Base-by-base conservation (phyloP, 441 rosid genomes). In the Geranium incanum region DNA sequence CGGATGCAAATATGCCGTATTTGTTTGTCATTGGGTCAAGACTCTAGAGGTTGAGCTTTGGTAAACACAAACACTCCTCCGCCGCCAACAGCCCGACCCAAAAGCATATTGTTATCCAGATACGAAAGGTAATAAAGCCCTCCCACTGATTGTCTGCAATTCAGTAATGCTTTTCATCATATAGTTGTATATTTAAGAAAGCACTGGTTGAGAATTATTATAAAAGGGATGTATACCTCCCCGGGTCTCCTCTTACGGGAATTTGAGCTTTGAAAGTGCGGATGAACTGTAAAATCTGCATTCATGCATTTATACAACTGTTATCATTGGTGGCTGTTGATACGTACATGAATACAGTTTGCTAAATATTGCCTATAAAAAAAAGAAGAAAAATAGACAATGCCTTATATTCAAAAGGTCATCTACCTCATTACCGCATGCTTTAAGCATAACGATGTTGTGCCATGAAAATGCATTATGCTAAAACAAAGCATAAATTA, bases 21-120 rank as follows among this genome's bases (percentile, higher is more conserved):
- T 7, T 39, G 43, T 39, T 39, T 39, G 43, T 91, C 89, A 28
- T 28, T 2, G 15, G 91, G 78, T 75, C 98, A 91, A 5, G 82
- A 80, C 62, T 86, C 66, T 3, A 94, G 87, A 64, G 96, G 87
- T 77, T 91, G 96, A 79, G 96, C 86, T 79, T 77, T 87, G 36
- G 95, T 89, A 75, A 94, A 94, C 69, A 93, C 85, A 78, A 93
- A 91, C 23, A 89, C 87, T 71, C 98, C 96, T 18, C 97, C 98
- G 64, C 98, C 91, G 68, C 98, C 97, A 68, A 91, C 91, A 7
- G 97, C 83, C 16, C 97, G 91, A 37, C 97, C 97, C 83, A 93
- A 72, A 74, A 88, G 95, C 97, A 93, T 86, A 71, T 91, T 82
- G 36, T 69, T 68, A 72, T 91, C 97, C 72, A 91, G 85, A 76